These are phyloP conservation scores for Limnomonas spitsbergensis DNA, from an alignment of 139 green algal species.

Conservation along the genomic window DNA sequence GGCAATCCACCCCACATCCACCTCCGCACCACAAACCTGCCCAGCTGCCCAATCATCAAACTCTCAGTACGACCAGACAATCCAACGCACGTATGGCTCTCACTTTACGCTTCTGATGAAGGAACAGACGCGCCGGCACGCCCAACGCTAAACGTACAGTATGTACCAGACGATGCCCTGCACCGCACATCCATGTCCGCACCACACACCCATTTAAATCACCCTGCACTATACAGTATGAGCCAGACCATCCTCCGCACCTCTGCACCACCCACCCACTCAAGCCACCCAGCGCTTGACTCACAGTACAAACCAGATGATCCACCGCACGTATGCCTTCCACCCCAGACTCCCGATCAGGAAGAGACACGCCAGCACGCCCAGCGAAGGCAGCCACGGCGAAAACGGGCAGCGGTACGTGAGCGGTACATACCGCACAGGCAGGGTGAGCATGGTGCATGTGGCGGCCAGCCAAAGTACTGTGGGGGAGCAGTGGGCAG, in stretches of 20 bases:
- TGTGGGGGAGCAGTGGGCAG: not conserved
- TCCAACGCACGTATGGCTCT: not conserved
- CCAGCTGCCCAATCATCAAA: not conserved
- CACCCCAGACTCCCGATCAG: conserved; percentile 74
- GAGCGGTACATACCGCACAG: conserved; percentile 27
- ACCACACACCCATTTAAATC: not conserved
- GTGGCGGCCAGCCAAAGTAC: conserved; percentile 27
- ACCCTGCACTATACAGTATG: not conserved
- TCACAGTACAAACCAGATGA: conserved; percentile 59
- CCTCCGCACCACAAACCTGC: not conserved
- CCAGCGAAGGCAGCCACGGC: conserved; percentile 59
- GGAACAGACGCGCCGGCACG: not conserved
- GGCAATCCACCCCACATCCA: not conserved
- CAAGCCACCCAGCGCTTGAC: no score
- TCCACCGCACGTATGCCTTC: conserved; percentile 72
- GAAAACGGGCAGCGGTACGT: conserved; percentile 63
- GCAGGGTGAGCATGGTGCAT: conserved; percentile 38
- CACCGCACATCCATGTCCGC: not conserved
- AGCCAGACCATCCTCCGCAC: not conserved
- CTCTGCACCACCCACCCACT: not conserved
- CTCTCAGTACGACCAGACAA: not conserved
- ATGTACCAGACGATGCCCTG: not conserved
- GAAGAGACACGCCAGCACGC: conserved; percentile 69
- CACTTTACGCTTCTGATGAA: not conserved
- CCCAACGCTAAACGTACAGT: not conserved